Base-by-base conservation (phyloP, 768 basidiomycete genomes). In the Amanita exitialis region DNA sequence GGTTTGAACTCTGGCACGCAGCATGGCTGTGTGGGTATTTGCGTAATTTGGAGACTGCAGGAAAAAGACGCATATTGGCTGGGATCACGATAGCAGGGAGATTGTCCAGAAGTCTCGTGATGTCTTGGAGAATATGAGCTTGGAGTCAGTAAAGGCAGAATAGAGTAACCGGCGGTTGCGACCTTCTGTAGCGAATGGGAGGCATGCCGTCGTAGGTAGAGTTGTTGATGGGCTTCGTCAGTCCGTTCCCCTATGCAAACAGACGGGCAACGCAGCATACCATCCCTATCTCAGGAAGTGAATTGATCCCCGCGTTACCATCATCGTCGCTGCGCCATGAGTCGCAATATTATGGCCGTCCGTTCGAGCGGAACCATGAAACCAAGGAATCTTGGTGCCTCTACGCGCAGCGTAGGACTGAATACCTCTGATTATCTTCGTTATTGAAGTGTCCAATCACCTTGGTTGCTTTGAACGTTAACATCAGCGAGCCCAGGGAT, bases 91-190 rank as follows among this genome's bases (percentile, higher is more conserved):
- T n/a, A 37, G 21, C 30, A 15, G 43, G 47, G 23, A 18, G 43
- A 27, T 36, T 30, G 20, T 28, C 18, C n/a, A n/a, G n/a, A n/a
- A 30, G 15, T 45, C 16, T 30, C 23, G 27, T 23, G 36, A 54
- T 21, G 23, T 55, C 56, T 18, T 6, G 42, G 18, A 52, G 34
- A 37, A 59, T 58, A 36, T 37, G 51, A 15, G 30, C 44, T 27
- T 58, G 50, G n/a, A 59, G 57, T 45, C 59, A 21, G 47, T 35
- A 53, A 62, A 62, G 25, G 58, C 59, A n/a, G 8, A 16, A 44
- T 57, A 56, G 28, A 59, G 57, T 12, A 18, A 36, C 8, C 25
- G 34, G 18, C 55, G 55, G 16, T 62, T 56, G 20, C 15, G 23
- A n/a, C 45, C 49, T 37, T 54, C 47, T 8, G 57, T 55, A n/a